phyloP scores from a whole-genome alignment of 177 flowering plant species.

The Vitis hybrid region DNA sequence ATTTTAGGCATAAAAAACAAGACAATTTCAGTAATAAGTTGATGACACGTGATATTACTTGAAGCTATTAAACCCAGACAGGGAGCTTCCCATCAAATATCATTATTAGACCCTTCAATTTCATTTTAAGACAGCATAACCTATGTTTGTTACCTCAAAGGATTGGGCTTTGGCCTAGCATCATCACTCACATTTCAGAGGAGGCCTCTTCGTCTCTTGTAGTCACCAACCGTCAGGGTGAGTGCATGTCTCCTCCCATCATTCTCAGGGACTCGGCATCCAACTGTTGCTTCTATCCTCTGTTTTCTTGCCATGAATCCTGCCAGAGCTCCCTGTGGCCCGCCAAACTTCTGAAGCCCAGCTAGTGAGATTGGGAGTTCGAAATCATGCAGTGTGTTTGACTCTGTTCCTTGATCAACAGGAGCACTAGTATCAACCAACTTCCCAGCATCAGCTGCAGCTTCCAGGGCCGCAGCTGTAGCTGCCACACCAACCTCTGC shows the following conservation, averaged over 20 bases:
- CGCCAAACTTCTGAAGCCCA: conserved; percentile 73
- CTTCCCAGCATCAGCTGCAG: conserved; percentile 93
- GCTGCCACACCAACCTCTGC: conserved; percentile 53
- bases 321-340: conserved; percentile 68
- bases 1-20: too few species aligned
- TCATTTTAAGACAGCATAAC: neutral
- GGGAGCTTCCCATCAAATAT: too few species aligned
- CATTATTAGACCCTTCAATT: too few species aligned
- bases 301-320: conserved; percentile 93
- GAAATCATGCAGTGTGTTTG: conserved; percentile 69
- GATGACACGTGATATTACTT: too few species aligned
- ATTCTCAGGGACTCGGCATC: conserved; percentile 70
- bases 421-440: conserved; percentile 92
- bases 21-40: too few species aligned
- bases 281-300: conserved; percentile 80
- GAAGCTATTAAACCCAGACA: too few species aligned
- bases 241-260: conserved; percentile 86
- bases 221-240: conserved; percentile 82
- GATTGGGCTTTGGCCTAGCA: too few species aligned
- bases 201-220: conserved; percentile 90
- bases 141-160: too few species aligned
- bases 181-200: conserved; percentile 36
- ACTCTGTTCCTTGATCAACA: conserved; percentile 80
- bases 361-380: conserved; percentile 77
- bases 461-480: conserved; percentile 82